These are phyloP conservation scores for Amanita fuliginea DNA, from an alignment of 768 basidiomycete genomes.

Conservation along the genomic window DNA sequence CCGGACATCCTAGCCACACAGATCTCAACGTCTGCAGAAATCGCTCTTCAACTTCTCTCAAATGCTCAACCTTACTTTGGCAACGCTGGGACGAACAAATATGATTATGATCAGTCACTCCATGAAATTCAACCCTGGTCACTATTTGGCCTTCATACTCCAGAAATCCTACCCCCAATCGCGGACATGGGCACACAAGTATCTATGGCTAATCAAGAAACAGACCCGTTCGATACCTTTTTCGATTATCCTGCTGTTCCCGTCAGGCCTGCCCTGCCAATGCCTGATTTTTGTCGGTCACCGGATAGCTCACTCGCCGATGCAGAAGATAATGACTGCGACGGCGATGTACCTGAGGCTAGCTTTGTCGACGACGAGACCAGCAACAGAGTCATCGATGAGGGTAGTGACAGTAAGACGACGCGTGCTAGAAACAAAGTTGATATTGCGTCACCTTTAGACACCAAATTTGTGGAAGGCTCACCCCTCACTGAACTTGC, in stretches of 20 bases:
- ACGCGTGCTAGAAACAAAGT: not conserved
- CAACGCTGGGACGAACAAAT: not conserved
- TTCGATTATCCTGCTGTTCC: constrained; percentile 8
- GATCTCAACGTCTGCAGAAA: constrained; percentile 20
- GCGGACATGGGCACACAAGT: constrained; percentile 11
- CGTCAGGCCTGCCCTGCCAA: not conserved
- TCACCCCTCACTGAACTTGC: not conserved
- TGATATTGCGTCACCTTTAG: not conserved
- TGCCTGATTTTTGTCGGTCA: not conserved
- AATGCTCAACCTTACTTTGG: not conserved
- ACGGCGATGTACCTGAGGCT: not conserved
- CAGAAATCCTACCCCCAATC: constrained; percentile 4
- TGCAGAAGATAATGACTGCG: not conserved
- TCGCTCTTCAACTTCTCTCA: constrained; percentile 6
- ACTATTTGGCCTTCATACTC: not conserved
- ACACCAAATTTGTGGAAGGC: not conserved
- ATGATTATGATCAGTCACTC: not conserved
- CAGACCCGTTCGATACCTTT: constrained; percentile 21
- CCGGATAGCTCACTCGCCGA: constrained; percentile 3
- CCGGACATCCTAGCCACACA: constrained; percentile 21
- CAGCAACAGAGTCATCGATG: not conserved
- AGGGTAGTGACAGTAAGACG: not conserved
- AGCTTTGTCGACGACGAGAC: not conserved
- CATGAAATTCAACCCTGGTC: not conserved
- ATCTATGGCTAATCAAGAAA: constrained; percentile 10